These are phyloP conservation scores for Phytophthora chlamydospora DNA, from an alignment of 352 stramenopile species.

Conservation along the genomic window DNA sequence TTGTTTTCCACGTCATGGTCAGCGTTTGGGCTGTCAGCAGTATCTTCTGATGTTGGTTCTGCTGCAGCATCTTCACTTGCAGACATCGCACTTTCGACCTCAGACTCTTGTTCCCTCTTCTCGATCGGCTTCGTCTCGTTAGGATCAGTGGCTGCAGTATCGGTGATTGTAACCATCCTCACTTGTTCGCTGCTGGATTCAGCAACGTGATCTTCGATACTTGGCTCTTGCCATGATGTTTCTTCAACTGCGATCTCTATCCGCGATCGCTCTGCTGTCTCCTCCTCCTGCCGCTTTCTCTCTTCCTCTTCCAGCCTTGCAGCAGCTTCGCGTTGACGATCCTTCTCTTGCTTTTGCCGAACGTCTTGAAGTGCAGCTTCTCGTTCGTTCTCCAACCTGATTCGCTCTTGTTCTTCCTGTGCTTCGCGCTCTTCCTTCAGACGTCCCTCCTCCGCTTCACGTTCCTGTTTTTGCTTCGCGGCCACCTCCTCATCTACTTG, in stretches of 20 bases:
- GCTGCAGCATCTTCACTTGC: neutral
- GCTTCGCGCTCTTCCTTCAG: conserved; percentile 3
- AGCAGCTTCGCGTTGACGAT: conserved; percentile 2
- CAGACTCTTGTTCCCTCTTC: neutral
- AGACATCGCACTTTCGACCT: neutral
- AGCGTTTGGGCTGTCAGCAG: neutral
- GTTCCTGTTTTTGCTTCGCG: conserved; percentile 14
- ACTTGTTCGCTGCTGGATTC: neutral
- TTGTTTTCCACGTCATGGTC: neutral
- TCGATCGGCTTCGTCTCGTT: neutral
- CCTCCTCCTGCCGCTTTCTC: conserved; percentile 3
- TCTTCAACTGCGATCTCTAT: neutral
- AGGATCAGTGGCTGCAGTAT: too few relatives aligned
- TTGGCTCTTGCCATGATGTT: conserved; percentile 5
- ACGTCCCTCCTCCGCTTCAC: conserved; percentile 31
- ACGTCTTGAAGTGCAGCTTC: conserved; percentile 13
- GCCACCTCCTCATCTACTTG: conserved; percentile 25
- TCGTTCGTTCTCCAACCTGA: conserved; percentile 9
- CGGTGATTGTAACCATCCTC: too few relatives aligned
- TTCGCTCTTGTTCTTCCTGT: conserved; percentile 14
- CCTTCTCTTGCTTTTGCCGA: conserved; percentile 24
- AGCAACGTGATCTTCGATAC: conserved; percentile 4
- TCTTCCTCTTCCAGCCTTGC: conserved; percentile 1
- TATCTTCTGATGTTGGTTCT: neutral
- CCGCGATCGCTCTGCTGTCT: conserved; percentile 2